Conservation (phyloP, 176 grass and related monocot species). For the Triticum monococcum region DNA sequence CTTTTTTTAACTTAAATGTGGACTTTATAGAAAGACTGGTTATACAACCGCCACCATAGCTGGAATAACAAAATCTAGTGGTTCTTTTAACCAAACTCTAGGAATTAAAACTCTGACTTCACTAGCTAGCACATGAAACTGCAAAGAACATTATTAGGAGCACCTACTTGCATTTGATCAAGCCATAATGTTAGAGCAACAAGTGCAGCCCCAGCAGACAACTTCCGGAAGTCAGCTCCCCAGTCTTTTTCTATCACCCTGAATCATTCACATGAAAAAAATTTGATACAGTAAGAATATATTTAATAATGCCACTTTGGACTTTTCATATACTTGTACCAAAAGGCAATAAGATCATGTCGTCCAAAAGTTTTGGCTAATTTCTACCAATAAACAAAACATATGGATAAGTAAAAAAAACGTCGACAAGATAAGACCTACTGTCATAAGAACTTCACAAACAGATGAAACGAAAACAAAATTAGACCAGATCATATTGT, state of each 20-base stretch:
- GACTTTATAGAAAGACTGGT: not conserved
- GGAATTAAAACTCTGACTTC: not conserved
- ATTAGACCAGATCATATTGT: not conserved
- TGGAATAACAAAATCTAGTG: not conserved
- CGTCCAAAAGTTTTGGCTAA: not conserved
- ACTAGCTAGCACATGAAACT: not conserved
- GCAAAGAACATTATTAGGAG: conserved; percentile 9
- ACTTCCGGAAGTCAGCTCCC: conserved; percentile 82
- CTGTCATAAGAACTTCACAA: not conserved
- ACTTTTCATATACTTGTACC: not conserved
- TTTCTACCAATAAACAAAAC: not conserved
- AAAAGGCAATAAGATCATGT: not conserved
- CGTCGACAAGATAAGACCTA: not conserved
- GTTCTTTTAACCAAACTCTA: not conserved
- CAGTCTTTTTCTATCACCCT: conserved; percentile 81
- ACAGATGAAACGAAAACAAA: not conserved
- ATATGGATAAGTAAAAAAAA: not conserved
- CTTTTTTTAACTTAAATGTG: not conserved
- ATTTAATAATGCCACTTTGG: not conserved
- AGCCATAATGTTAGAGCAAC: conserved; percentile 86
- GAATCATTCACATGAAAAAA: conserved; percentile 30
- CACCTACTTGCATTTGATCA: conserved; percentile 91
- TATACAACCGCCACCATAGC: not conserved
- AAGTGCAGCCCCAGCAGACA: conserved; percentile 92
- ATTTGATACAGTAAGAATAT: not conserved